Base-by-base conservation (phyloP, 1,139 yeast species). In the Zygosaccharomyces sapae region DNA sequence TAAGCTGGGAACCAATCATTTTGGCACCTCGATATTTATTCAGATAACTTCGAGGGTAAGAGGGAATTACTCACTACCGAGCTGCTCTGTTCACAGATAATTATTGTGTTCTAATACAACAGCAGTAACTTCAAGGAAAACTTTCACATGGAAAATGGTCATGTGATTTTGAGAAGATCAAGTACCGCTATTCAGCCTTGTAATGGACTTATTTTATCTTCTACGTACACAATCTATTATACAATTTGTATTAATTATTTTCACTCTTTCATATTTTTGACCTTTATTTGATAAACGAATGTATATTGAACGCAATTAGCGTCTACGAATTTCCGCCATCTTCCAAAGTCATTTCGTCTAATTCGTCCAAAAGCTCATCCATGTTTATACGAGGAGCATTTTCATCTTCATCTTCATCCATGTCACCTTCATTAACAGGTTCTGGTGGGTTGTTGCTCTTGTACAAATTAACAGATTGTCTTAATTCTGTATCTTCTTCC, bases 401-500 rank as follows among this genome's bases (percentile, higher is more conserved):
- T 42, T 80, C 88, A 35, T 82, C 88, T 44, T 72, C 78, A 36
- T 73, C 77, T 30, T 74, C 81, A 39, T 73, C 80, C 56, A 61
- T 70, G 13, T 67, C 73, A 50, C 65, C 68, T 33, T 63, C 71
- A 16, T 55, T 56, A 5, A 49, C 52, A 19, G 51, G 54, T 5
- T 62, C 65, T 38, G 66, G 62, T 16, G 62, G 59, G 20, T 62
- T 64, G n/a, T 69, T 68, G 46, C 81, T 80, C 73, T 88, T 92
- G 73, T 92, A 92, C 62, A 92, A 67, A 66, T 92, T 90, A 68
- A 92, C 81, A 43, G 89, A 82, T 58, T 85, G 90, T 74, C 98
- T 86, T 68, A 94, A 78, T 67, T 92, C 99, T 49, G 83, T 82
- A 70, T 92, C 99, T 70, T 92, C 97, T 74, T 92, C 98, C 68